Evolutionary conservation across 1,139 yeast species (phyloP).

Genomic region (Geotrichum reessii): DNA sequence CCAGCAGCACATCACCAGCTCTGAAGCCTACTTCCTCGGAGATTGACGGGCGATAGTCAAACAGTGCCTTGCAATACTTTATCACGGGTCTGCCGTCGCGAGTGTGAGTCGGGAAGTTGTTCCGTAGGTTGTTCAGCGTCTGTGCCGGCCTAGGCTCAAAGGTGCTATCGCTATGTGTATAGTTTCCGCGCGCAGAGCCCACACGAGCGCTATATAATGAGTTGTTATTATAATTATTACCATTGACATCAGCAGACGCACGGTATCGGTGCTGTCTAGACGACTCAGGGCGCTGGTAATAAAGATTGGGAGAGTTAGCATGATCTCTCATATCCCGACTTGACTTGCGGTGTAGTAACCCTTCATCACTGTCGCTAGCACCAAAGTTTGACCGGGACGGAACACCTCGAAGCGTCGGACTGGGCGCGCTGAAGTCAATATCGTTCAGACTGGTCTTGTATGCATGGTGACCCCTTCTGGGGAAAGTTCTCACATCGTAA

Average conservation of each 20-base stretch:
- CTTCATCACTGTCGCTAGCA: not conserved
- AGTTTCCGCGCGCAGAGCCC: conserved; percentile 2
- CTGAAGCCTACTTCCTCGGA: conserved; percentile 73
- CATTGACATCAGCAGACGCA: not conserved
- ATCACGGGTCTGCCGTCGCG: conserved; percentile 49
- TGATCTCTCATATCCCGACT: not conserved
- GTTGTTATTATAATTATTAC: not conserved
- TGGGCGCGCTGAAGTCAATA: not conserved
- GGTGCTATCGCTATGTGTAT: not conserved
- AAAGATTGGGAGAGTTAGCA: not conserved
- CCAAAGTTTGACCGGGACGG: not conserved
- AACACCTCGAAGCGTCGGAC: not conserved
- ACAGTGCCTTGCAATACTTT: conserved; percentile 59
- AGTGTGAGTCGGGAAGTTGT: conserved; percentile 36
- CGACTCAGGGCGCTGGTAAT: not conserved
- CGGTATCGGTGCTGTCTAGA: not conserved
- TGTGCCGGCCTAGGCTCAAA: not conserved
- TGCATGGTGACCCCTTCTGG: not conserved
- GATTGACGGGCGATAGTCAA: conserved; percentile 67
- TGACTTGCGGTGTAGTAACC: not conserved
- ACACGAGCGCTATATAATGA: not conserved
- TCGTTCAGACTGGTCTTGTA: not conserved
- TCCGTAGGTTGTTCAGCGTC: not conserved
- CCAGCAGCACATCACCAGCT: conserved; percentile 67
- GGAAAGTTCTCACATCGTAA: not conserved